Conservation (phyloP, 1,284 basidiomycete species). For the Irpex lacteus region DNA sequence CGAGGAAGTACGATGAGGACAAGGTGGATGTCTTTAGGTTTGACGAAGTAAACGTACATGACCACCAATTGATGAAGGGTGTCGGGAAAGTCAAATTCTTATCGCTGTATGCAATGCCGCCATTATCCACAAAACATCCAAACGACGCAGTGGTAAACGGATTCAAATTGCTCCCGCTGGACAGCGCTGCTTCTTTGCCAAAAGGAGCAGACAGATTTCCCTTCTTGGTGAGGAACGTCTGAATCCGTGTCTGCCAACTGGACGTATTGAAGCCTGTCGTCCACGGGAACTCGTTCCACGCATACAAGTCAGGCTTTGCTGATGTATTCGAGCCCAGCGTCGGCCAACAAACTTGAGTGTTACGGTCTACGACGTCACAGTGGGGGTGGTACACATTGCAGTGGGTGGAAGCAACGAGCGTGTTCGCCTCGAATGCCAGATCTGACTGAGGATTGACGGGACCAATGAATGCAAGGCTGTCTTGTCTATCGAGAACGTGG, state of each 20-base stretch:
- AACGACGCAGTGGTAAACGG: neutral
- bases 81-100: neutral
- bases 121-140: neutral
- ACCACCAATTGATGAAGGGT: slow-evolving; percentile 1
- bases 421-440: neutral
- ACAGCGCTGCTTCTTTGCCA: neutral
- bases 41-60: neutral
- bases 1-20: no score
- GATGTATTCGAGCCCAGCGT: neutral
- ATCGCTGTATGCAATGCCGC: neutral
- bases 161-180: neutral
- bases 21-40: neutral
- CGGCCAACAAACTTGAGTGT: neutral
- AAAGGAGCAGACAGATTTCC: neutral
- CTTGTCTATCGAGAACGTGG: neutral
- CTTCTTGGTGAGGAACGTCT: neutral
- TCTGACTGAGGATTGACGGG: neutral
- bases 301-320: neutral
- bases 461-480: neutral
- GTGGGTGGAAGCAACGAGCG: neutral
- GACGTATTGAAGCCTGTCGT: neutral
- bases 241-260: neutral
- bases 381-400: neutral
- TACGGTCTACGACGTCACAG: neutral
- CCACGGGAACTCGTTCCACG: neutral